phyloP scores from a whole-genome alignment of 2,329 filamentous ascomycete genomes.

The Drechmeria coniospora region DNA sequence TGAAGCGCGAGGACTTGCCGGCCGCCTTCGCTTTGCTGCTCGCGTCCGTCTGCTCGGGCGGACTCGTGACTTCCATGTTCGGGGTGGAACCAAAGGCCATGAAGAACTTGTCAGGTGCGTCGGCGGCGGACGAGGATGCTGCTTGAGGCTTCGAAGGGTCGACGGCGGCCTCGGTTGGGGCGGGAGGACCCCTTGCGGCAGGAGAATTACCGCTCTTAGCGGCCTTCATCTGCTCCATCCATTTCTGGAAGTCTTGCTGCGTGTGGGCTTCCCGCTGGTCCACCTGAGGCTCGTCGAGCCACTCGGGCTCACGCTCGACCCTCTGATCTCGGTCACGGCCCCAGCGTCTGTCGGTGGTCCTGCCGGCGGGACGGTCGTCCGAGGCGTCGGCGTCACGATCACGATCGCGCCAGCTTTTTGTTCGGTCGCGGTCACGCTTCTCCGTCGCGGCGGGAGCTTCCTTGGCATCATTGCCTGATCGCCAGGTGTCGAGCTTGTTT shows the following conservation, averaged over 20 bases:
- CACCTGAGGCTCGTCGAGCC: conserved; percentile 63
- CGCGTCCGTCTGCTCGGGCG: conserved; percentile 30
- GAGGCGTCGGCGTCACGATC: conserved; percentile 23
- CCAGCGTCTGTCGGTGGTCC: conserved; percentile 33
- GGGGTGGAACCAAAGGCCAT: conserved; percentile 31
- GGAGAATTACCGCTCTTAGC: conserved; percentile 25
- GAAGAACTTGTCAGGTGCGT: conserved; percentile 67
- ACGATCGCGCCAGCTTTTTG: conserved; percentile 46
- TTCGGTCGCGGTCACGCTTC: conserved; percentile 38
- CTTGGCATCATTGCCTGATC: conserved; percentile 36
- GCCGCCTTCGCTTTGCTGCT: conserved; percentile 37
- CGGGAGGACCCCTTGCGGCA: conserved; percentile 19
- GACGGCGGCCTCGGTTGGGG: conserved; percentile 18
- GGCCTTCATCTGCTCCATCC: conserved; percentile 83
- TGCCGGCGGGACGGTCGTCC: conserved; percentile 43
- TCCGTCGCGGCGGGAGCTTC: conserved; percentile 14
- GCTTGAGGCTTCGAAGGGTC: conserved; percentile 38
- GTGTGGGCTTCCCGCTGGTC: conserved; percentile 60
- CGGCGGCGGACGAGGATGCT: conserved; percentile 45
- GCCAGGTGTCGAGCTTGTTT: conserved; percentile 61
- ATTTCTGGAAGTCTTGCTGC: conserved; percentile 83
- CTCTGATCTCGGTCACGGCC: conserved; percentile 42
- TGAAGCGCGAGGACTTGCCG: conserved; percentile 67
- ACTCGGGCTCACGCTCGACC: conserved; percentile 73
- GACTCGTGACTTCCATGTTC: conserved; percentile 32